These are phyloP conservation scores for Corylus heterophylla DNA, from an alignment of 306 rosid species.

Conservation along the genomic window DNA sequence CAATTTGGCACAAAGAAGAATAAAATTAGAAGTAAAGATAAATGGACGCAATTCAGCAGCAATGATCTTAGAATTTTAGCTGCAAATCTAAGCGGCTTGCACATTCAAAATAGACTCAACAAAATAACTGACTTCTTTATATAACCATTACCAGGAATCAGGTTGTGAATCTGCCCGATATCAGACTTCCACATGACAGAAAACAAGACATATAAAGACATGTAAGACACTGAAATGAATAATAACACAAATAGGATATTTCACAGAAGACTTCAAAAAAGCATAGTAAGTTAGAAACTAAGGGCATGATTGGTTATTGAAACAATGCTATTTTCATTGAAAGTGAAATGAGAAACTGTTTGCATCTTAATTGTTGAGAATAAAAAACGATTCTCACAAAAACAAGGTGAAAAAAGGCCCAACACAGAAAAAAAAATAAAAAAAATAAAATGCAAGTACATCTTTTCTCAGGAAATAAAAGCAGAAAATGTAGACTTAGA, in stretches of 20 bases:
- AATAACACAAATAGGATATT: too few species aligned
- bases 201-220: conserved; percentile 35
- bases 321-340: neutral
- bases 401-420: neutral
- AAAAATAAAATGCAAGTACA: neutral
- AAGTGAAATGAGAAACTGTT: neutral
- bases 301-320: neutral
- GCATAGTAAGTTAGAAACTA: neutral
- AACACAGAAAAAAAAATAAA: accelerated
- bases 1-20: neutral
- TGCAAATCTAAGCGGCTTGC: conserved; percentile 11
- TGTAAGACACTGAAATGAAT: conserved; percentile 44
- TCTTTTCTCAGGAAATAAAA: neutral
- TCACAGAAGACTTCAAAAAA: neutral
- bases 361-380: neutral
- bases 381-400: neutral
- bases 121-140: conserved; percentile 24
- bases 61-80: neutral
- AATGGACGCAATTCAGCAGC: neutral
- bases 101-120: conserved; percentile 2
- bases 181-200: conserved; percentile 85
- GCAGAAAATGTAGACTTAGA: conserved; percentile 1
- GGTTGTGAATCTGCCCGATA: conserved; percentile 82
- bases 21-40: neutral
- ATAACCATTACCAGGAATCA: conserved; percentile 84